Percentiles rank a stretch among this genome's conserved stretches.
Conservation (phyloP, 2,329 filamentous ascomycete species). For the Neonectria neomacrospora region DNA sequence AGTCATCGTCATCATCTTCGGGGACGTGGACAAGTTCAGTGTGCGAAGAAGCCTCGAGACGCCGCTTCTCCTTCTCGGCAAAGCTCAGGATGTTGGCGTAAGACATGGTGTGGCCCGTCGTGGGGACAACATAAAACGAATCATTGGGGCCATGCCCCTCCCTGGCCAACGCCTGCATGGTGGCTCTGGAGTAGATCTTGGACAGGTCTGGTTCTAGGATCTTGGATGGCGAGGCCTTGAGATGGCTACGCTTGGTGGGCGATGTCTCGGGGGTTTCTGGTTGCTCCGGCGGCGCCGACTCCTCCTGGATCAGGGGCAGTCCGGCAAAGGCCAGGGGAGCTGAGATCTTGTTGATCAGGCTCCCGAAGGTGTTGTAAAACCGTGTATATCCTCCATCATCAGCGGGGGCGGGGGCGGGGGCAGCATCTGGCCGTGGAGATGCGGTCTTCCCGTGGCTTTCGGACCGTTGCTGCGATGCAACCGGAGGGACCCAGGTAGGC, state of each 20-base stretch:
- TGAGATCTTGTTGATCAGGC: conserved; percentile 86
- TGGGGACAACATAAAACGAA: conserved; percentile 95
- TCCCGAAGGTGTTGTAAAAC: conserved; percentile 94
- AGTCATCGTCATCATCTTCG: conserved; percentile 83
- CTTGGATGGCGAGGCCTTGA: conserved; percentile 48
- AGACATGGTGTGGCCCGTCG: conserved; percentile 88
- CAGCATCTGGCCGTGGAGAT: conserved; percentile 43
- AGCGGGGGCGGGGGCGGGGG: conserved; percentile 27
- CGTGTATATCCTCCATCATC: conserved; percentile 84
- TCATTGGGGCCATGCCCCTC: conserved; percentile 73
- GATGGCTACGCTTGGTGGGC: conserved; percentile 51
- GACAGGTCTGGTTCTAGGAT: conserved; percentile 73
- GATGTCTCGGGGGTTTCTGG: conserved; percentile 52
- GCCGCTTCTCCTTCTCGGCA: conserved; percentile 73
- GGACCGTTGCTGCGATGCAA: conserved; percentile 37
- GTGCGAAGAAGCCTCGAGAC: conserved; percentile 63
- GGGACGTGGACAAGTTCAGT: conserved; percentile 59
- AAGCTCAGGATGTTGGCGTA: conserved; percentile 89
- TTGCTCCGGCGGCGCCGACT: conserved; percentile 49
- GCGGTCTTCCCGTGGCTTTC: conserved; percentile 42
- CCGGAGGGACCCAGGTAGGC: conserved; percentile 64
- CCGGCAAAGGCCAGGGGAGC: conserved; percentile 94
- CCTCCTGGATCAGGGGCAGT: conserved; percentile 76
- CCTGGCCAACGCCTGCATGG: conserved; percentile 80
- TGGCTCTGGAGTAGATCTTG: conserved; percentile 86